Evolutionary conservation across 2,329 filamentous ascomycete genomes (phyloP).

Genomic region (Zymoseptoria passerinii): DNA sequence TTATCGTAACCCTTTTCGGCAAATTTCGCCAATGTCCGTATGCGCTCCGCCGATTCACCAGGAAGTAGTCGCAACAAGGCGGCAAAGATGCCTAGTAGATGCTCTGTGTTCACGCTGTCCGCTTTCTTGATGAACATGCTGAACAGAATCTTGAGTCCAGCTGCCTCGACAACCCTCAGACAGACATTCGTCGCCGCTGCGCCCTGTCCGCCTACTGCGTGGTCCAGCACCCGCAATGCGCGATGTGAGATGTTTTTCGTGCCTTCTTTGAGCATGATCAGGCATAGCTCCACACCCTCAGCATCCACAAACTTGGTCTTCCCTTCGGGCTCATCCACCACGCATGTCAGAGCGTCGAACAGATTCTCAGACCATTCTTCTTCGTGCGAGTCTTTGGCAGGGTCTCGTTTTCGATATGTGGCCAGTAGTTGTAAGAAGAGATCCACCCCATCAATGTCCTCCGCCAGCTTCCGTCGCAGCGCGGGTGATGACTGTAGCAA

Average conservation of each 20-base stretch:
- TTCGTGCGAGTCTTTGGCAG: constrained; percentile 75
- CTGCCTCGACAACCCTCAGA: constrained; percentile 68
- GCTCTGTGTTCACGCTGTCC: constrained; percentile 60
- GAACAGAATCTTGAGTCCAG: constrained; percentile 77
- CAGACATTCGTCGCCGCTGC: constrained; percentile 52
- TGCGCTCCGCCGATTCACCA: constrained; percentile 66
- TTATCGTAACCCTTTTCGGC: constrained; percentile 93
- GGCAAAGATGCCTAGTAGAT: constrained; percentile 76
- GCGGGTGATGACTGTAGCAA: constrained; percentile 65
- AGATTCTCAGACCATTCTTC: constrained; percentile 93
- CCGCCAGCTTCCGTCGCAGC: constrained; percentile 56
- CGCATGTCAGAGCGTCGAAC: constrained; percentile 76
- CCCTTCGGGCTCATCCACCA: constrained; percentile 65
- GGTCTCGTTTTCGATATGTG: constrained; percentile 77
- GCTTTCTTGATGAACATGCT: constrained; percentile 80
- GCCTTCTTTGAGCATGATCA: constrained; percentile 86
- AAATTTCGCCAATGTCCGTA: constrained; percentile 85
- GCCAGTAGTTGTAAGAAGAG: constrained; percentile 73
- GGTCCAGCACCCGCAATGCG: constrained; percentile 74
- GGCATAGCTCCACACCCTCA: constrained; percentile 81
- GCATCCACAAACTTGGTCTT: constrained; percentile 79
- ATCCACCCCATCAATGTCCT: constrained; percentile 59
- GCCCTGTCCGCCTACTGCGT: constrained; percentile 56
- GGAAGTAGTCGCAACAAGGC: constrained; percentile 74
- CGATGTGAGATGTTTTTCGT: constrained; percentile 71